These are phyloP conservation scores for Trichophyton schoenleinii DNA, from an alignment of 2,329 filamentous ascomycete genomes.

Conservation along the genomic window DNA sequence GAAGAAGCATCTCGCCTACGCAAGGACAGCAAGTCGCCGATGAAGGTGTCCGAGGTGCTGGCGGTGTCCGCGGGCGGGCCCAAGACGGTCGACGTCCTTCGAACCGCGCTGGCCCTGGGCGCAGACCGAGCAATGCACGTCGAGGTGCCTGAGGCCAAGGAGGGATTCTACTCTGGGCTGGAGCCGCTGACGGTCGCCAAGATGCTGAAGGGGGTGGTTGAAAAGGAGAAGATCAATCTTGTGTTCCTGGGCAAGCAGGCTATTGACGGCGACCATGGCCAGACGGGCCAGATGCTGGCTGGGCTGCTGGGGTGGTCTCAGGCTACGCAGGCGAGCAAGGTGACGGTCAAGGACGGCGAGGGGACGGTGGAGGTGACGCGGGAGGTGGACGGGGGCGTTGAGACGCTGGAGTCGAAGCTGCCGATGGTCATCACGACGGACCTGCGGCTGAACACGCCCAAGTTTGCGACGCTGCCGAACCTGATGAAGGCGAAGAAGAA, in stretches of 20 bases:
- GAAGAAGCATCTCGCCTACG: constrained; percentile 93
- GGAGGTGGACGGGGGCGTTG: constrained; percentile 90
- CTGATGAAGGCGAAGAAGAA: constrained; percentile 99
- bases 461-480: constrained; percentile 90
- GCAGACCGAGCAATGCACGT: constrained; percentile 87
- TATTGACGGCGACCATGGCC: constrained; percentile 89
- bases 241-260: constrained; percentile 95
- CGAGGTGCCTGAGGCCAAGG: constrained; percentile 58
- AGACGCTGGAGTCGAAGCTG: constrained; percentile 74
- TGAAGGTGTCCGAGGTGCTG: constrained; percentile 80
- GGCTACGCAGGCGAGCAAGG: constrained; percentile 81
- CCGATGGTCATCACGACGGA: constrained; percentile 94
- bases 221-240: constrained; percentile 76
- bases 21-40: constrained; percentile 60
- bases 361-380: constrained; percentile 65
- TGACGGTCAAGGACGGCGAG: constrained; percentile 57
- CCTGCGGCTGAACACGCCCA: constrained; percentile 82
- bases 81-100: constrained; percentile 77
- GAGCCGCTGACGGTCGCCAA: constrained; percentile 92
- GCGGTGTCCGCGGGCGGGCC: constrained; percentile 76
- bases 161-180: constrained; percentile 40
- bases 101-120: constrained; percentile 97
- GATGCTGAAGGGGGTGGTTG: constrained; percentile 64
- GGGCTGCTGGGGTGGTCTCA: constrained; percentile 85
- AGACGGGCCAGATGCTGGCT: constrained; percentile 97